Percentiles rank a stretch among this genome's conserved stretches.
phyloP scores from a whole-genome alignment of 2,329 filamentous ascomycete species.

The Microdochium bolleyi region DNA sequence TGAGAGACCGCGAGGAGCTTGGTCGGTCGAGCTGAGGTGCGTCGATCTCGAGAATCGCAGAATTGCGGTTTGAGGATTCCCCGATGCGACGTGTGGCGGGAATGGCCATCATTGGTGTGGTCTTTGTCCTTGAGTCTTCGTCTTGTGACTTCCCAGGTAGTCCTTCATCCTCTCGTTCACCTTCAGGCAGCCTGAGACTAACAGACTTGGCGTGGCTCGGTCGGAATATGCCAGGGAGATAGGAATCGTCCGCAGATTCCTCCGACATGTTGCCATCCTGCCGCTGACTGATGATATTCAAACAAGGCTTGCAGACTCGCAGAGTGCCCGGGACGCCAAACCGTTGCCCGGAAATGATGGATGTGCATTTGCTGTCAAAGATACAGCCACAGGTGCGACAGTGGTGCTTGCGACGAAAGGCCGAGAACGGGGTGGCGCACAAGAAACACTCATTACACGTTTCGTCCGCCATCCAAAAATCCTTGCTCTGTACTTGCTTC shows the following conservation, averaged over 20 bases:
- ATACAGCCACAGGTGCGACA: constrained; percentile 97
- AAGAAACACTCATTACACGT: constrained; percentile 96
- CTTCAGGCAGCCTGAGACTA: constrained; percentile 23
- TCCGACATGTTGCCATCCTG: constrained; percentile 84
- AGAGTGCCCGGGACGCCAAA: constrained; percentile 83
- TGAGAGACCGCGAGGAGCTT: constrained; percentile 85
- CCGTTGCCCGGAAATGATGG: constrained; percentile 75
- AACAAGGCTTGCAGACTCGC: constrained; percentile 86
- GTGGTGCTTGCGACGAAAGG: constrained; percentile 93
- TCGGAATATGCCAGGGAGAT: constrained; percentile 56
- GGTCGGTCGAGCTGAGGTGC: constrained; percentile 77
- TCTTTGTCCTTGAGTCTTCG: constrained; percentile 42
- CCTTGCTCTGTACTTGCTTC: constrained; percentile 82
- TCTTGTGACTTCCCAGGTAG: constrained; percentile 34
- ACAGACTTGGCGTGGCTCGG: constrained; percentile 38
- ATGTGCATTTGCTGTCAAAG: constrained; percentile 93
- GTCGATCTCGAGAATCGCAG: constrained; percentile 85
- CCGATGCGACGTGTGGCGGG: constrained; percentile 57
- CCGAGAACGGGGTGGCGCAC: constrained; percentile 83
- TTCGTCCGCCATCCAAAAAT: constrained; percentile 99
- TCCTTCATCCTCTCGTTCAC: constrained; percentile 29
- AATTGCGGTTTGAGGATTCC: constrained; percentile 75
- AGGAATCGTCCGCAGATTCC: constrained; percentile 71
- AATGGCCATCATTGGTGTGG: constrained; percentile 66
- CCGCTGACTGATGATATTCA: constrained; percentile 82